phyloP scores from a whole-genome alignment of 2,329 filamentous ascomycete genomes.

The Pseudocercospora ulei region DNA sequence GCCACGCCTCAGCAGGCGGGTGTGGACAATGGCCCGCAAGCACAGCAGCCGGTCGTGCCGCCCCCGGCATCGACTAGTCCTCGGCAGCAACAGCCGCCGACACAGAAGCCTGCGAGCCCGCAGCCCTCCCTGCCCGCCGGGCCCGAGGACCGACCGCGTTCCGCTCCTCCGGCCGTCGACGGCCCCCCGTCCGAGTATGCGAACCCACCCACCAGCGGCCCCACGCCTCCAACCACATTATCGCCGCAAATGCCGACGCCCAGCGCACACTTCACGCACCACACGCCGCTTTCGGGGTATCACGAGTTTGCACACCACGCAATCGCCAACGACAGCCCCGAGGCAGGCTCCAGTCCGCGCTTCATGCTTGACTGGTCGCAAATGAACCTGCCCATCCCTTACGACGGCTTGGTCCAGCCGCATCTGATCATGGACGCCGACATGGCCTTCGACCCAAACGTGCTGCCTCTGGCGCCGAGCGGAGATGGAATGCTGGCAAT shows the following conservation, averaged over 20 bases:
- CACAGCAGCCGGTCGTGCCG: conserved; percentile 13
- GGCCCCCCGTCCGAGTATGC: conserved; percentile 36
- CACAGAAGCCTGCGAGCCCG: conserved; percentile 33
- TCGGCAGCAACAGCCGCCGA: conserved; percentile 28
- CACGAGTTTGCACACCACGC: conserved; percentile 37
- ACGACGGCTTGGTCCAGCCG: conserved; percentile 38
- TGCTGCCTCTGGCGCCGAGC: conserved; percentile 33
- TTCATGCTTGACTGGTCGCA: conserved; percentile 45
- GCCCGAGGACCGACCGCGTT: conserved; percentile 27
- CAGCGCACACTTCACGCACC: conserved; percentile 34
- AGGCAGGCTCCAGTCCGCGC: conserved; percentile 38
- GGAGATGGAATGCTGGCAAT: conserved; percentile 39
- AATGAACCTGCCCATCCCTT: conserved; percentile 40
- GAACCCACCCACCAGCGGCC: conserved; percentile 36
- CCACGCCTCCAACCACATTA: conserved; percentile 24
- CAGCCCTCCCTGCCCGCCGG: conserved; percentile 23
- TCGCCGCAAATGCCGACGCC: conserved; percentile 23
- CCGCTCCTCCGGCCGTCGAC: conserved; percentile 28
- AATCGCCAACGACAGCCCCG: conserved; percentile 36
- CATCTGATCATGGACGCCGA: conserved; percentile 40
- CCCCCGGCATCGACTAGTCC: conserved; percentile 22
- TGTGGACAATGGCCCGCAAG: conserved; percentile 18
- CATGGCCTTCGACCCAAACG: conserved; percentile 40
- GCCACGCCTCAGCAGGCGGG: conserved; percentile 20
- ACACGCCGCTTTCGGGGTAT: conserved; percentile 41